These are phyloP conservation scores for Penicillium cosmopolitanum DNA, from an alignment of 495 filamentous ascomycete species.

Conservation along the genomic window DNA sequence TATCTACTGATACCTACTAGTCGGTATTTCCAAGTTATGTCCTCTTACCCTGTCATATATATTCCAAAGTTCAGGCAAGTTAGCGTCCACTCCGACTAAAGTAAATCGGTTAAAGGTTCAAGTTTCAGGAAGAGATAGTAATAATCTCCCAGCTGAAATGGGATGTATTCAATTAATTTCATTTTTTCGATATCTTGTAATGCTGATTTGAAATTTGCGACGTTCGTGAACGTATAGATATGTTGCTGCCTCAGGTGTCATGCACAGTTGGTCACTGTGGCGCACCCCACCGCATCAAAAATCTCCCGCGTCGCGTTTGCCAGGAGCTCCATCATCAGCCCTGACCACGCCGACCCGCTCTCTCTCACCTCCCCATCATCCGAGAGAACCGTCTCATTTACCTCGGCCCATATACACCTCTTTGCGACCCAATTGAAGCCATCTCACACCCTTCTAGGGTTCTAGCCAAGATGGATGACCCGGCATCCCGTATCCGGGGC, in stretches of 20 bases:
- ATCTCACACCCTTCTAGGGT: constrained; percentile 14
- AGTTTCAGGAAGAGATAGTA: no score
- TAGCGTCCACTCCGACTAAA: no score
- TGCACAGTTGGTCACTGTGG: constrained; percentile 20
- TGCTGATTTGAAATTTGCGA: no score
- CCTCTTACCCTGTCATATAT: no score
- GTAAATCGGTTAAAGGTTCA: no score
- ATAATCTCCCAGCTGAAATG: no score
- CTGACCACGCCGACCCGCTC: constrained; percentile 18
- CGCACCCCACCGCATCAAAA: constrained; percentile 30
- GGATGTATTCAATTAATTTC: no score
- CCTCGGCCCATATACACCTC: background rate
- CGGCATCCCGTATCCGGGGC: constrained; percentile 62
- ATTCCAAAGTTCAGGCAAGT: no score
- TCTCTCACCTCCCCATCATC: constrained; percentile 13
- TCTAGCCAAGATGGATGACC: constrained; percentile 61
- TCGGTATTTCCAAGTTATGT: no score
- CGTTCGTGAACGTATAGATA: background rate
- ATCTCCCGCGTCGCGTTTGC: constrained; percentile 49
- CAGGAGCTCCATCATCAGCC: constrained; percentile 28
- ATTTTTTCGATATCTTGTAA: no score
- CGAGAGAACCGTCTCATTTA: constrained; percentile 16
- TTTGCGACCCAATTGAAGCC: constrained; percentile 22
- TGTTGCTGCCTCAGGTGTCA: constrained; percentile 29
- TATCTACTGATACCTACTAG: no score